Evolutionary conservation across 2,329 filamentous ascomycete genomes (phyloP), one percentile per base, ranked within the genome.

Genomic region (Cordyceps sp.): DNA sequence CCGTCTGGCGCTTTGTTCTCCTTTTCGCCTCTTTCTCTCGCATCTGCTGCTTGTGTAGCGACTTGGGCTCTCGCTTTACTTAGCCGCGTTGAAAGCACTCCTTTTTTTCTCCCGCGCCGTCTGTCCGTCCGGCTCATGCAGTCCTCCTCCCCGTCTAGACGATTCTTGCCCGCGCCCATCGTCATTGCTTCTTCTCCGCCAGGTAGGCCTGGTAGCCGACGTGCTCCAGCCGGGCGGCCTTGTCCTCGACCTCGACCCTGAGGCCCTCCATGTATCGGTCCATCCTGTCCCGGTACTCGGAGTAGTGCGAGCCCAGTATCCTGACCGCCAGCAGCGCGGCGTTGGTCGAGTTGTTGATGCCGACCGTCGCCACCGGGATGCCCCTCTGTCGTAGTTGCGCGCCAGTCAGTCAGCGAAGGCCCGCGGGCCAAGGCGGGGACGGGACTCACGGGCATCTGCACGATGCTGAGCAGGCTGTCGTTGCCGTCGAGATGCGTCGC

Each of bases 311-410:
- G 4, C 75, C 76, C 4, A 85, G 50, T 22, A 83, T 78, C 14
- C 77, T 61, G 15, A 77, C 66, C 0, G 79, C 78, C n/a, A 83
- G 55, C 14, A 84, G 59, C 1, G 73, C 79, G 1, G 80, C 80
- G 44, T 85, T 86, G 34, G 78, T 78, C 17, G 75, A 78, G 55
- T 85, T 85, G 53, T 83, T 82, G 51, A 85, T 83, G 10, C 73
- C 79, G 4, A 86, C 78, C 0, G 78, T 84, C 6, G 79, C 78
- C 12, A 77, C 74, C 9, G 80, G 80, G 31, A 77, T 69, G 10
- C 79, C 79, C 44, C 67, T 55, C 50, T 55, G n/a, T n/a, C n/a
- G n/a, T n/a, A n/a, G n/a, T 38, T 31, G 18, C 12, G 4, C 5
- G 10, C 9, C 18, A 3, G 10, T 12, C 10, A n/a, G 26, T 27